Evolutionary conservation across 352 stramenopile genomes (phyloP), one percentile per base, ranked within the genome.

Genomic region (Blastocystis sp.): DNA sequence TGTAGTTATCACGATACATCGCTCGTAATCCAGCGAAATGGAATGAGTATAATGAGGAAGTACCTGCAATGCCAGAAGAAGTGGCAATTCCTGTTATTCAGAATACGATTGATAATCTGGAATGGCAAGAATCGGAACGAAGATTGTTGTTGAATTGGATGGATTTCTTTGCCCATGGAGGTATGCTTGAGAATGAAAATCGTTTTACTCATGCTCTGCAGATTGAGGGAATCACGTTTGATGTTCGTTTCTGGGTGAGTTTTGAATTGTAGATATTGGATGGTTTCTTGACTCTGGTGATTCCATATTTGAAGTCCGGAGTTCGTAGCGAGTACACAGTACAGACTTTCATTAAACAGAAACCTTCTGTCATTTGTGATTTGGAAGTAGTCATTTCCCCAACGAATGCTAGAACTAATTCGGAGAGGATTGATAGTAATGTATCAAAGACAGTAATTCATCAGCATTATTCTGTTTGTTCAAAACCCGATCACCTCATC

Each of bases 131-230:
- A 43, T 13, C 11, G 18, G 45, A 80, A 29, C 45, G 55, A 26
- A 62, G 55, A 15, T 63, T 61, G 23, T 41, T 80, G 43, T 34
- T 62, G 20, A 80, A 80, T 64, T 80, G 70, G 70, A 62, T 80
- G 45, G 70, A 80, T 26, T 80, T 80, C 70, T 80, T 80, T 53
- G 70, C 70, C 26, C 70, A 80, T 43, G 70, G 70, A 80, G 70
- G 70, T 41, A 47, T 80, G 70, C 11, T 80, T 4, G 41, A 80
- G 39, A 80, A 80, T 43, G 41, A 54, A 20, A 62, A 80, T 43
- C 39, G 45, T 18, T 80, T 80, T 41, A 34, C 43, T 20, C 45
- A 64, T 18, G 70, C 70, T 20, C 11, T 80, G 50, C 41, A 80
- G 55, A 63, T 80, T 41, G 20, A 62, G 23, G 70, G 50, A 9